Base-by-base conservation (phyloP, 768 basidiomycete species). In the Suillus weaverae region DNA sequence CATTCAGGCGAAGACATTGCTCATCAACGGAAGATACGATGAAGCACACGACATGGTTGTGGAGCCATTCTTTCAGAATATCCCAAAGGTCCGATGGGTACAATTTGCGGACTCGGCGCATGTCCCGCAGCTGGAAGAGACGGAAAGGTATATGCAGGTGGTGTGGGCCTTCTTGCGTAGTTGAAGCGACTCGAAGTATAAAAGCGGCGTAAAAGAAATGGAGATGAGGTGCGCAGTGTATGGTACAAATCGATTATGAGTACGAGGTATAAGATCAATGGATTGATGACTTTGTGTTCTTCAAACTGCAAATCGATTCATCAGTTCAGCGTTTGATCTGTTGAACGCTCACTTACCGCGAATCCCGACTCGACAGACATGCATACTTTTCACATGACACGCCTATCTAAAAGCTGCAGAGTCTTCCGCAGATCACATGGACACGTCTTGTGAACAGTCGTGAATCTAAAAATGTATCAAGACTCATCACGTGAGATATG, bases 21-120 rank as follows among this genome's bases (percentile, higher is more conserved):
- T 80, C 35, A 39, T 75, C 53, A 81, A 81, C 32, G 79, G 81
- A 13, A 73, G 71, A 6, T 77, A 76, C 32, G 81, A 81, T 46
- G 70, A 76, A 62, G 78, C 75, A 20, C 73, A 75, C 8, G 79
- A 81, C 64, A 62, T 62, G 1, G 66, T 64, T 18, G 70, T 81
- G 13, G 72, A 68, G 11, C 81, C 78, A 7, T 80, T 66, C 67
- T 80, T 79, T 44, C 48, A 65, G 41, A 32, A 62, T 26, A 75
- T 81, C 41, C 70, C 72, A 53, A 75, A 71, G 41, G 76, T 73
- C 43, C 75, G 71, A 60, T 81, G 80, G 80, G 46, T 77, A 9
- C 77, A 74, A 30, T 81, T 80, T 65, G 72, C 72, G 16, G 51
- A 78, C 36, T 81, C 77, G 13, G 72, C 76, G 6, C 80, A 81